Base-by-base conservation (phyloP, 2,329 filamentous ascomycete species). In the Aspergillus hortae region DNA sequence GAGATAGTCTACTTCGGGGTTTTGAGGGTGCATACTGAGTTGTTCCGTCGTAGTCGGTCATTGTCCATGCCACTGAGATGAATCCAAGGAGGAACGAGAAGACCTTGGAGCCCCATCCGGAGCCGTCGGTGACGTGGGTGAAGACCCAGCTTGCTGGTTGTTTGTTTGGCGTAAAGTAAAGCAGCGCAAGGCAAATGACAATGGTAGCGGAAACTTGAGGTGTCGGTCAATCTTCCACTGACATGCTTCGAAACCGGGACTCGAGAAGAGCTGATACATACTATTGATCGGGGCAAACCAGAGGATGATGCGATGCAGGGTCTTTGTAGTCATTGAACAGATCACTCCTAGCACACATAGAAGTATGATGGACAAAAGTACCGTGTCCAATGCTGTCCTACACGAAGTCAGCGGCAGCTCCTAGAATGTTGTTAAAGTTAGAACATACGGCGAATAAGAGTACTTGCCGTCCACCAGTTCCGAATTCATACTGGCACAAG, bases 221-320 rank as follows among this genome's bases (percentile, higher is more conserved):
- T 23, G 33, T 40, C 27, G 3, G 27, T 30, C 27, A 30, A 30
- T 11, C 9, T 30, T 30, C 27, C 27, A 30, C 27, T 30, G 27
- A 11, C 27, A 30, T 30, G 45, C 43, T 14, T 6, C 15, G 23
- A 23, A n/a, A 14, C 3, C 10, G 17, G 9, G 2, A 12, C 1
- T 5, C 10, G 17, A 5, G n/a, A 15, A 19, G 15, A 19, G 25
- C 38, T 42, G 36, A n/a, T 11, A 32, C 71, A 51, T 70, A 81
- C 80, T 79, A 60, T 86, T 86, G 57, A 86, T 85, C 1, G 84
- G 84, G 7, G 83, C 83, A 64, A 86, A 86, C 82, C 82, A 86
- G 9, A 83, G 67, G 44, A 86, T 76, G 44, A 85, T 81, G 45
- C 76, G 74, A 61, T 86, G 82, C 11, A 86, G 71, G 48, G 74